Evolutionary conservation across 176 grass and related monocot species (phyloP).

Genomic region (Elaeis guineensis): DNA sequence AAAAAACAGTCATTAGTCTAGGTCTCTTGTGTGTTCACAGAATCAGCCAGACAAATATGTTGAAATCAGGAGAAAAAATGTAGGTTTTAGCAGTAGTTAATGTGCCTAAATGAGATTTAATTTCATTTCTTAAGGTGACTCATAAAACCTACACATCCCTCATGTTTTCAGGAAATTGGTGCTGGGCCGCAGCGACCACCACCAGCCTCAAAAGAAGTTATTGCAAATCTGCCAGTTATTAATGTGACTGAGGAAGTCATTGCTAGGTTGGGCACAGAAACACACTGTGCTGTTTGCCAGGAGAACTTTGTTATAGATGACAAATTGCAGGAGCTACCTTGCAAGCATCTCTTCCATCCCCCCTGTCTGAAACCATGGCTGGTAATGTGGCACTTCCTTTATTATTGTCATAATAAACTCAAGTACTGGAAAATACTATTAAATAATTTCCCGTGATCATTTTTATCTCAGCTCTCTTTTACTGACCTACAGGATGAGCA

Average conservation of each 20-base stretch:
- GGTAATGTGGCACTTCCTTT: slow-evolving; percentile 25
- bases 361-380: slow-evolving; percentile 91
- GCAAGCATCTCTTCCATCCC: slow-evolving; percentile 98
- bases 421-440: too few species aligned
- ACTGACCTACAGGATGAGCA: slow-evolving; percentile 57
- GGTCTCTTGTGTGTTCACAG: too few species aligned
- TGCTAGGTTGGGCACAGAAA: slow-evolving; percentile 58
- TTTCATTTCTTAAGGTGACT: too few species aligned
- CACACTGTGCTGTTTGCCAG: slow-evolving; percentile 86
- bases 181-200: slow-evolving; percentile 36
- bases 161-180: slow-evolving; percentile 42
- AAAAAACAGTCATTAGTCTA: too few species aligned
- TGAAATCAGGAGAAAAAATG: too few species aligned
- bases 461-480: neutral
- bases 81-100: too few species aligned
- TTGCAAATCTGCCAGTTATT: slow-evolving; percentile 77
- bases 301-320: slow-evolving; percentile 71
- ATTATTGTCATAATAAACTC: neutral
- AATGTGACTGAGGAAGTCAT: slow-evolving; percentile 58
- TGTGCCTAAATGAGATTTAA: too few species aligned
- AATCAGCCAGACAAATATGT: too few species aligned
- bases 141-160: neutral
- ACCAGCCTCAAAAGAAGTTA: slow-evolving; percentile 87
- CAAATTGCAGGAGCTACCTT: slow-evolving; percentile 97
- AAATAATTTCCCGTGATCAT: too few species aligned